Percentiles rank a stretch among this genome's conserved stretches.
phyloP scores from a whole-genome alignment of 164 flowering plant genomes.

The Aristolochia californica region DNA sequence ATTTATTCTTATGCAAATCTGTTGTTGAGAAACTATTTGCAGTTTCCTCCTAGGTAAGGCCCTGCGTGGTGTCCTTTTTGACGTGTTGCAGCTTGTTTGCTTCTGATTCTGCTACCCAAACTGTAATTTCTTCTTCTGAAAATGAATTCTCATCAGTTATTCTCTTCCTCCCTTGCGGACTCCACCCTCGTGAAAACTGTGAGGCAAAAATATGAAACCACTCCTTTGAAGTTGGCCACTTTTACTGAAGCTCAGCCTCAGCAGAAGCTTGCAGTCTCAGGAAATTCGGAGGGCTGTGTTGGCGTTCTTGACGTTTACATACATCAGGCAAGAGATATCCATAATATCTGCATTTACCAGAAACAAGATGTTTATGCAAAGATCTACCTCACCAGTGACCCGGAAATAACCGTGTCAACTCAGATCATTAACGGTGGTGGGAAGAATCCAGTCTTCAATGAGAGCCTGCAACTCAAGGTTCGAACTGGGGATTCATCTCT shows the following conservation, averaged over 20 bases:
- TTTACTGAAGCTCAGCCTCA: slow-evolving; percentile 5
- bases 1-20: no score
- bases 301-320: slow-evolving; percentile 70
- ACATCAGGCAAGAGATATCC: slow-evolving; percentile 88
- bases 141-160: slow-evolving; percentile 71
- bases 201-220: slow-evolving; percentile 22
- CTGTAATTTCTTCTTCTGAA: slow-evolving; percentile 7
- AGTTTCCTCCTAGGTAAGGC: no score
- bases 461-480: slow-evolving; percentile 47
- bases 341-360: slow-evolving; percentile 95
- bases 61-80: no score
- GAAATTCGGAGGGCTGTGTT: slow-evolving; percentile 19
- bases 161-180: slow-evolving; percentile 46
- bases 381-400: slow-evolving; percentile 68
- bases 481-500: slow-evolving; percentile 50
- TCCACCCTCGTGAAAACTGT: slow-evolving; percentile 26
- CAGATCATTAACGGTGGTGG: slow-evolving; percentile 88
- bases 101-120: no score
- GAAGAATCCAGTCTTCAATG: slow-evolving; percentile 75
- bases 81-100: no score
- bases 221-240: slow-evolving; percentile 12
- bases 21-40: no score
- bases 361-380: slow-evolving; percentile 99
- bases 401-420: slow-evolving; percentile 58
- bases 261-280: slow-evolving; percentile 16